Evolutionary conservation across 192 early-diverging fungal species (phyloP).

Genomic region (Coemansia sp.): DNA sequence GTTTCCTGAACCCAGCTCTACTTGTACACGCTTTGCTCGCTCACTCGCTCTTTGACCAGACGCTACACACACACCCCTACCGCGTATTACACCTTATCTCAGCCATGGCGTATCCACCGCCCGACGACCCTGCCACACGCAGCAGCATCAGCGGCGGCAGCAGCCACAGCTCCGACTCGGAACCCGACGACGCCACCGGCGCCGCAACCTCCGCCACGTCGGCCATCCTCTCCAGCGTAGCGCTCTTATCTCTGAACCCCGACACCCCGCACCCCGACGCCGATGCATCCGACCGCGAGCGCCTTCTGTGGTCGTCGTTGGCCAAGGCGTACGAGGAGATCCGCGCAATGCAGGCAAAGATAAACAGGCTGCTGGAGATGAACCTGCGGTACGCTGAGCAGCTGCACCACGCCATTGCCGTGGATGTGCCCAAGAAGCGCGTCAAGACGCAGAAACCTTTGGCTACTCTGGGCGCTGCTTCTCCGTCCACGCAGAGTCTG

Average conservation of each 20-base stretch:
- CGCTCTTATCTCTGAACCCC: slow-evolving; percentile 9
- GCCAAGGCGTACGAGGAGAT: slow-evolving; percentile 22
- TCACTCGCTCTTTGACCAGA: too few species aligned
- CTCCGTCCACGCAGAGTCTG: neutral
- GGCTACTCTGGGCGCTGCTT: too few species aligned
- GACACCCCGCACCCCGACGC: slow-evolving; percentile 13
- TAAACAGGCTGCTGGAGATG: slow-evolving; percentile 22
- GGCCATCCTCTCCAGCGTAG: neutral
- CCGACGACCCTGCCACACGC: too few species aligned
- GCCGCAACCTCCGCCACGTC: too few species aligned
- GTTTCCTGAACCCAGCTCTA: too few species aligned
- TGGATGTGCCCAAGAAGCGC: slow-evolving; percentile 12
- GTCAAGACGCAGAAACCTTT: neutral
- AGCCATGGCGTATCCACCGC: too few species aligned
- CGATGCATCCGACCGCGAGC: slow-evolving; percentile 19
- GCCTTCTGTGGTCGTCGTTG: slow-evolving; percentile 15
- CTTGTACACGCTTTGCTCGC: too few species aligned
- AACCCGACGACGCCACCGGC: too few species aligned
- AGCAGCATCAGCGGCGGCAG: neutral
- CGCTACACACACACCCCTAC: too few species aligned
- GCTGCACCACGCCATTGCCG: slow-evolving; percentile 25
- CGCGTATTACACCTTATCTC: too few species aligned
- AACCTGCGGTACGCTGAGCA: slow-evolving; percentile 43
- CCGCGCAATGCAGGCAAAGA: slow-evolving; percentile 19
- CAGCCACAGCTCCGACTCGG: neutral